Evolutionary conservation across 129 eudicot species (phyloP).

Genomic region (Artemisia argyi): DNA sequence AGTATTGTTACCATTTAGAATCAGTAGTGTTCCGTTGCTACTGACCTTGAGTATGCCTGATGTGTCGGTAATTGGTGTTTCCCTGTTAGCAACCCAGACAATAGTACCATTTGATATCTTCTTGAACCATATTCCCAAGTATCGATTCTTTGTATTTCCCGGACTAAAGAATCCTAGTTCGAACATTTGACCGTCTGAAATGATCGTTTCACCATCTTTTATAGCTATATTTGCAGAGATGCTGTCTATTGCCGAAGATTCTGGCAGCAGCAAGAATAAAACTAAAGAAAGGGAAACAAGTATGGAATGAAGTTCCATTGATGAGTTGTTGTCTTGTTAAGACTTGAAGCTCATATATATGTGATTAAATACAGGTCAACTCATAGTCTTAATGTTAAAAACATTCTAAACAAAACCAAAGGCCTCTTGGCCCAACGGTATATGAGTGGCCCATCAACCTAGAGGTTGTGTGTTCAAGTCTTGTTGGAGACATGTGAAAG

Average conservation of each 20-base stretch:
- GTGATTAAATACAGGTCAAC: too few species aligned
- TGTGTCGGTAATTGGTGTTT: constrained; percentile 25
- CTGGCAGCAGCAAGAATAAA: not conserved
- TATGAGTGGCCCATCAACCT: too few species aligned
- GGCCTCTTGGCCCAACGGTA: too few species aligned
- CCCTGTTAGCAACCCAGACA: constrained; percentile 42
- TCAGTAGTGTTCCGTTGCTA: not conserved
- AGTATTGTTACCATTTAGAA: constrained; percentile 12
- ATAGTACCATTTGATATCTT: constrained; percentile 17
- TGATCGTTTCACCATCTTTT: constrained; percentile 15
- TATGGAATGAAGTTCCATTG: not conserved
- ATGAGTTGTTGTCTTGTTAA: not conserved
- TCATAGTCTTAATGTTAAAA: too few species aligned
- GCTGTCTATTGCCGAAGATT: not conserved
- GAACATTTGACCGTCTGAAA: constrained; percentile 12
- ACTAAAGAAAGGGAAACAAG: not conserved
- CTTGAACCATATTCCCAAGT: constrained; percentile 28
- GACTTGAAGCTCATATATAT: too few species aligned
- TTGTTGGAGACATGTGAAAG: too few species aligned
- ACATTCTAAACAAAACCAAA: too few species aligned
- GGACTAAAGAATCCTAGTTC: constrained; percentile 27
- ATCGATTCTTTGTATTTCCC: constrained; percentile 13
- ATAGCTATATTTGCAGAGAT: constrained; percentile 1
- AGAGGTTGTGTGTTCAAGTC: too few species aligned
- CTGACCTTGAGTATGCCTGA: constrained; percentile 19